Percentiles rank a stretch among this genome's conserved stretches.
These are phyloP conservation scores for Boehmeria nivea DNA, from an alignment of 306 rosid genomes.

Conservation along the genomic window DNA sequence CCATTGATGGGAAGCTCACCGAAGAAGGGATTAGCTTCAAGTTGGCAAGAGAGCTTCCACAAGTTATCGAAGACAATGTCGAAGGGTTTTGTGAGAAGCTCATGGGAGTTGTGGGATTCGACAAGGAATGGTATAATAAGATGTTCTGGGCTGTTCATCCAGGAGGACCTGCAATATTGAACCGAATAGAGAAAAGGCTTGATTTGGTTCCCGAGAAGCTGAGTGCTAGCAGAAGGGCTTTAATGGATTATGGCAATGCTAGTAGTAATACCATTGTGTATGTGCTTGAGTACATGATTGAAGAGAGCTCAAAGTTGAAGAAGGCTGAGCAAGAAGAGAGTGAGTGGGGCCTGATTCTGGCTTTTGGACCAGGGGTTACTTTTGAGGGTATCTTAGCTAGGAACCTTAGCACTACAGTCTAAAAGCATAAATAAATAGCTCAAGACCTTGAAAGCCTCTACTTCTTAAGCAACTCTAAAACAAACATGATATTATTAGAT, in stretches of 20 bases:
- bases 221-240: conserved; percentile 67
- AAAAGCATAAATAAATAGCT: conserved; percentile 1
- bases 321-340: conserved; percentile 30
- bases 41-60: conserved; percentile 77
- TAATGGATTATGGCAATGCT: conserved; percentile 83
- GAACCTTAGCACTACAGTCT: conserved; percentile 39
- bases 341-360: conserved; percentile 86
- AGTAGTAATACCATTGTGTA: conserved; percentile 82
- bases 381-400: conserved; percentile 83
- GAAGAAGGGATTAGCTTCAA: conserved; percentile 91
- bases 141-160: conserved; percentile 95
- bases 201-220: conserved; percentile 71
- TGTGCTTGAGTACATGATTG: conserved; percentile 82
- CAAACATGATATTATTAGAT: background rate
- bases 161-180: conserved; percentile 85
- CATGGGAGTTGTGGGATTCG: conserved; percentile 37
- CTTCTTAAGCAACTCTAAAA: background rate
- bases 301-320: conserved; percentile 48
- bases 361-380: conserved; percentile 91
- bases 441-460: no score
- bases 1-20: conserved; percentile 79
- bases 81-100: conserved; percentile 67
- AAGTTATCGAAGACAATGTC: conserved; percentile 70
- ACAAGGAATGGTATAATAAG: conserved; percentile 49
- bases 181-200: conserved; percentile 69